phyloP scores from a whole-genome alignment of 208 protist genomes.

The Leishmania turanica region DNA sequence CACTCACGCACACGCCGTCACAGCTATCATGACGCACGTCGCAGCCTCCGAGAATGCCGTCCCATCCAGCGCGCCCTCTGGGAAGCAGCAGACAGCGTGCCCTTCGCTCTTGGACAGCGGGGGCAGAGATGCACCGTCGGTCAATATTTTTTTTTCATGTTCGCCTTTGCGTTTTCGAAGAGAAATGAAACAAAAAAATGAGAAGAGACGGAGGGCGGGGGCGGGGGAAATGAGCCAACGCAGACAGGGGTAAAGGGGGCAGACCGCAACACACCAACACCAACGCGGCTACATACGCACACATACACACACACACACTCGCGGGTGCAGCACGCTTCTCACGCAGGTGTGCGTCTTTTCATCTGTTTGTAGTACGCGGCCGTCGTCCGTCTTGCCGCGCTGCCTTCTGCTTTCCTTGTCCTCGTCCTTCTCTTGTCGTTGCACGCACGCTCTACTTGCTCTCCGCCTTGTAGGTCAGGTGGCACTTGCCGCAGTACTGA shows the following conservation, averaged over 20 bases:
- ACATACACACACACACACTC: not conserved
- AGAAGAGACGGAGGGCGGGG: not conserved
- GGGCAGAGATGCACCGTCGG: not conserved
- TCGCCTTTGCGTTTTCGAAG: not conserved
- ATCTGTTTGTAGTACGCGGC: not conserved
- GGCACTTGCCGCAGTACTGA: constrained; percentile 99
- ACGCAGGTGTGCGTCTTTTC: not conserved
- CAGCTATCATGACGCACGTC: not conserved
- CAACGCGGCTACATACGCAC: not conserved
- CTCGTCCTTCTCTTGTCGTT: not conserved
- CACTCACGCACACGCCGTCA: not conserved
- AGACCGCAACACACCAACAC: not conserved
- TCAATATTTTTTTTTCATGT: not conserved
- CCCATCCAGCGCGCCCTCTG: not conserved
- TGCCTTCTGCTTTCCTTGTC: not conserved
- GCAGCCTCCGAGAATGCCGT: not conserved
- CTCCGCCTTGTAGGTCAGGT: constrained; percentile 93
- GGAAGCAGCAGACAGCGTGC: not conserved
- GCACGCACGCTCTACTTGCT: not conserved
- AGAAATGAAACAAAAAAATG: not conserved
- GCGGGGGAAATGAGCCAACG: not conserved
- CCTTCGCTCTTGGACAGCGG: not conserved
- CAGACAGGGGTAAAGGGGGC: not conserved
- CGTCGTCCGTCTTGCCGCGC: not conserved
- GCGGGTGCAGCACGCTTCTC: too few relatives aligned